phyloP scores from a whole-genome alignment of 2,329 filamentous ascomycete species.

The Monosporascus sp. region DNA sequence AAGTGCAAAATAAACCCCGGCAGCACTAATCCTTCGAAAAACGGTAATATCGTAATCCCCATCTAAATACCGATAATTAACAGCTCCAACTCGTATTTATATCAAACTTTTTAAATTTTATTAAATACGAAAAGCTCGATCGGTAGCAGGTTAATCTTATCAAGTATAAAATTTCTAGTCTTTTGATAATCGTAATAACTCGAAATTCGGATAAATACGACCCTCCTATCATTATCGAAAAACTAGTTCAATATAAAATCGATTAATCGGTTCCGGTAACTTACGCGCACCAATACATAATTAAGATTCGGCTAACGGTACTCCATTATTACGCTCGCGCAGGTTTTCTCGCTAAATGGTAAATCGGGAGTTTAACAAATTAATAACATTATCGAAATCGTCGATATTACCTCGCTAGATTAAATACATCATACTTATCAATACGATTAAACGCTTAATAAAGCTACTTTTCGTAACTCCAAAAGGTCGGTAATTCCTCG shows the following conservation, averaged over 20 bases:
- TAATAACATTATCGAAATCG: no score
- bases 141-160: neutral
- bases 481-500: no score
- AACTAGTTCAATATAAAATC: slow-evolving; percentile 1
- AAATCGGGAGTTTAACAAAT: no score
- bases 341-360: no score
- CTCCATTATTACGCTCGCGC: neutral
- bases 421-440: no score
- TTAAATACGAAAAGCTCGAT: slow-evolving; percentile 1
- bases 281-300: neutral
- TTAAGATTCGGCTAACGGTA: neutral
- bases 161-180: neutral
- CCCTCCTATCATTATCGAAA: neutral
- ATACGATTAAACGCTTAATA: no score
- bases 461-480: no score
- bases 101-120: neutral
- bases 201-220: neutral
- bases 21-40: neutral
- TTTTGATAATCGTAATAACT: slow-evolving; percentile 1
- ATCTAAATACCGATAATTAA: slow-evolving; percentile 1
- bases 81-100: neutral
- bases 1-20: neutral
- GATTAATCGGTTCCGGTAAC: neutral
- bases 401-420: no score
- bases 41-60: slow-evolving; percentile 1